These are phyloP conservation scores for Vitis riparia DNA, from an alignment of 164 flowering plant genomes.

Conservation along the genomic window DNA sequence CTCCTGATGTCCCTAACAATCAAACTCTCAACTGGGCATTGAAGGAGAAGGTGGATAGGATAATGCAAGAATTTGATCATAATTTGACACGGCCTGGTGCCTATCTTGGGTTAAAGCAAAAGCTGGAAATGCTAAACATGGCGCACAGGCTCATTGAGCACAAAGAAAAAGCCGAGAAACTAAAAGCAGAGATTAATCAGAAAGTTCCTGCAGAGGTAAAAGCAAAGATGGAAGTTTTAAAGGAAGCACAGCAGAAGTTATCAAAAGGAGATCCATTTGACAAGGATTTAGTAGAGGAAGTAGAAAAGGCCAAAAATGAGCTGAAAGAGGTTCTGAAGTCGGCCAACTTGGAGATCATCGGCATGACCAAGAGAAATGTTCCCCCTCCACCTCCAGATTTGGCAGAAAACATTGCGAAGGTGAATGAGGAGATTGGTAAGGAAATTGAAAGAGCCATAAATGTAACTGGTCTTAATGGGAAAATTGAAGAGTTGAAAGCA, in stretches of 20 bases:
- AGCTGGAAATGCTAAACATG: conserved; percentile 25
- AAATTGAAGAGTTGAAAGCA: conserved; percentile 33
- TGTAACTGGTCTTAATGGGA: conserved; percentile 22
- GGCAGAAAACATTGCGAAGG: conserved; percentile 19
- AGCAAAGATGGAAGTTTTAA: conserved; percentile 25
- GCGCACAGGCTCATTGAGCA: conserved; percentile 25
- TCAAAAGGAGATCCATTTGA: conserved; percentile 29
- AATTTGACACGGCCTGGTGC: conserved; percentile 31
- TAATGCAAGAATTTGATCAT: conserved; percentile 28
- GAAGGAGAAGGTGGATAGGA: conserved; percentile 29
- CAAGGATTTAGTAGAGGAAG: conserved; percentile 21
- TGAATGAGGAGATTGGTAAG: conserved; percentile 23
- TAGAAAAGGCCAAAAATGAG: conserved; percentile 19
- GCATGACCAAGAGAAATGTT: conserved; percentile 18
- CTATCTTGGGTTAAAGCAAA: conserved; percentile 32
- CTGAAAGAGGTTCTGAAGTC: conserved; percentile 28
- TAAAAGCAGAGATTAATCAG: conserved; percentile 29
- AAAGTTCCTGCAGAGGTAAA: conserved; percentile 27
- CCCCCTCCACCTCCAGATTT: conserved; percentile 15
- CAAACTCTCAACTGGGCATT: conserved; percentile 18
- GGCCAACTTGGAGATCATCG: conserved; percentile 34
- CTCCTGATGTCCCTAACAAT: neutral
- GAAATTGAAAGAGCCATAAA: conserved; percentile 30
- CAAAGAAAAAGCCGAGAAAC: conserved; percentile 25
- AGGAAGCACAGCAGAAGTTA: conserved; percentile 25